Evolutionary conservation across 257 asterid genomes (phyloP).

Genomic region (Capsicum rhomboideum): DNA sequence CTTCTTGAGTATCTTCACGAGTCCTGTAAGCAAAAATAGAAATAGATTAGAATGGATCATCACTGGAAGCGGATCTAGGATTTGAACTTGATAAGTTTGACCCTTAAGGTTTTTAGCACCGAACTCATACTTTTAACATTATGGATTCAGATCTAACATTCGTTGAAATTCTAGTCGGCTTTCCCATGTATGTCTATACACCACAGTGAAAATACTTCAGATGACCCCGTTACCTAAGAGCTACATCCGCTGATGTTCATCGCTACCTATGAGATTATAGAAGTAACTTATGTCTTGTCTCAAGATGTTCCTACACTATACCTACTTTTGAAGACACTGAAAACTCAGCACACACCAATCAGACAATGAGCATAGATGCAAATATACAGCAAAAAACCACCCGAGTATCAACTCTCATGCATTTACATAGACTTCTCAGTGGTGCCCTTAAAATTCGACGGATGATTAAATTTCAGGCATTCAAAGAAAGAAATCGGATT

Average conservation of each 20-base stretch:
- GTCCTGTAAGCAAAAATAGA: slow-evolving; percentile 30
- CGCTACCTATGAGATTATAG: not conserved
- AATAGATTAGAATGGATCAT: not conserved
- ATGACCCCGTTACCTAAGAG: not conserved
- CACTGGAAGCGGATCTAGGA: not conserved
- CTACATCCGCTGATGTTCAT: not conserved
- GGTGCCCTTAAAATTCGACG: not conserved
- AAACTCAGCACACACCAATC: not conserved
- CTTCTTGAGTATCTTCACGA: slow-evolving; percentile 85
- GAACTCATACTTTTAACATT: not conserved
- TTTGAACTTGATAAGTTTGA: not conserved
- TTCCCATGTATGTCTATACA: not conserved
- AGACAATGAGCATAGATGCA: not conserved
- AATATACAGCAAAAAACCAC: not conserved
- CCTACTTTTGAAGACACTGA: not conserved
- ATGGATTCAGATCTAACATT: not conserved
- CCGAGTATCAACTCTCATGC: not conserved
- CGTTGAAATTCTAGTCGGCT: not conserved
- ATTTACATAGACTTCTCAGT: not conserved
- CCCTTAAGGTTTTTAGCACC: not conserved
- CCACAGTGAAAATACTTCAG: not conserved
- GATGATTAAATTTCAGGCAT: not conserved
- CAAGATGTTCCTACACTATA: not conserved
- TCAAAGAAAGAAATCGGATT: not conserved
- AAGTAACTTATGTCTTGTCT: not conserved